Percentiles rank a stretch among this genome's conserved stretches.
phyloP scores from a whole-genome alignment of 176 grass and related monocot species.

The Cenchrus purpureus region DNA sequence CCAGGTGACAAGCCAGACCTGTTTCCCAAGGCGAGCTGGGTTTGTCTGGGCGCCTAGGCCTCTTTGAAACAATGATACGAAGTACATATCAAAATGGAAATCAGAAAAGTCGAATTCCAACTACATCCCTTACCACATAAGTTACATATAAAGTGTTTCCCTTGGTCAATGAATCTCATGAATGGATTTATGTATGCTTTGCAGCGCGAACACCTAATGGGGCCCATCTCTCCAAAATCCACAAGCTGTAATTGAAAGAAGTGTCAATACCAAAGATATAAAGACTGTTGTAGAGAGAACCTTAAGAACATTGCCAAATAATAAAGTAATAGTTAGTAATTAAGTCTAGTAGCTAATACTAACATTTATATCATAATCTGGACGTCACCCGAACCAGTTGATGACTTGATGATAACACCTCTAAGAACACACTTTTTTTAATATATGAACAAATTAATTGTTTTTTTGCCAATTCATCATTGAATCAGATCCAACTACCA shows the following conservation, averaged over 20 bases:
- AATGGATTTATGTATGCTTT: constrained; percentile 94
- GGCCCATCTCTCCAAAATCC: constrained; percentile 90
- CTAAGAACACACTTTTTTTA: neutral
- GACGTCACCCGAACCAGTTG: neutral
- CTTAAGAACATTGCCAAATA: neutral
- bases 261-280: constrained; percentile 28
- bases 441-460: neutral
- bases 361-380: constrained; percentile 6
- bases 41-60: no score
- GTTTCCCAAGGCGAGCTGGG: no score
- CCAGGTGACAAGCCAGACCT: no score
- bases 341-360: no score
- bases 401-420: neutral
- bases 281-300: neutral
- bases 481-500: neutral
- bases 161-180: constrained; percentile 93
- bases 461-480: neutral
- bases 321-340: no score
- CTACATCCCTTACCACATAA: constrained; percentile 68
- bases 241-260: constrained; percentile 66
- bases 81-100: neutral
- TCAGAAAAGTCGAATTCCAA: neutral
- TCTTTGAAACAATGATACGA: neutral
- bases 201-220: constrained; percentile 84
- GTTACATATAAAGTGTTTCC: constrained; percentile 77